Conservation (phyloP, 139 green algal species). For the Chara braunii region DNA sequence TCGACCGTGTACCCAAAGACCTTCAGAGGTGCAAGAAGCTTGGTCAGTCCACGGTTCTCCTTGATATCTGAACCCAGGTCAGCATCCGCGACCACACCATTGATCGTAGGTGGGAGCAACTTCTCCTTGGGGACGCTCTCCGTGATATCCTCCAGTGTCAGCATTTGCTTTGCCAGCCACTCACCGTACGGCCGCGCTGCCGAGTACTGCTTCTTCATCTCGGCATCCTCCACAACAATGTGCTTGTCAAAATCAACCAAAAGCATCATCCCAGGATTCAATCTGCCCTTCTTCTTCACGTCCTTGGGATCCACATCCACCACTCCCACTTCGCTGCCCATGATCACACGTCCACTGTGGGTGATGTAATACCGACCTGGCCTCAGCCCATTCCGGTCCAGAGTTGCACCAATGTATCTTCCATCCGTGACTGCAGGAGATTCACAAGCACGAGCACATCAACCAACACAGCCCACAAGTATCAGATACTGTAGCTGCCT, state of each 20-base stretch:
- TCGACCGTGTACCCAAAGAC: slow-evolving; percentile 76
- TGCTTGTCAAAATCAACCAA: slow-evolving; percentile 86
- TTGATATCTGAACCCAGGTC: slow-evolving; percentile 57
- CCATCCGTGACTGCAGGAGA: slow-evolving; percentile 76
- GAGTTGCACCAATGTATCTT: slow-evolving; percentile 81
- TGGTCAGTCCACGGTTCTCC: slow-evolving; percentile 78
- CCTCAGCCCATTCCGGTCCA: slow-evolving; percentile 91
- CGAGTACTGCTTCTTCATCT: slow-evolving; percentile 53
- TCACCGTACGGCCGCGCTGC: slow-evolving; percentile 65
- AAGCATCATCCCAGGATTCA: slow-evolving; percentile 96
- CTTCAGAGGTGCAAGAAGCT: slow-evolving; percentile 80
- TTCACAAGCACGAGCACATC: neutral
- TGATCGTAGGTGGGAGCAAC: slow-evolving; percentile 20
- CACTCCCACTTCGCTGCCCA: slow-evolving; percentile 63
- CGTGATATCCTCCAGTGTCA: slow-evolving; percentile 57
- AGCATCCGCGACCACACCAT: slow-evolving; percentile 7
- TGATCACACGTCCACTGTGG: slow-evolving; percentile 55
- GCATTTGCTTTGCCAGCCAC: slow-evolving; percentile 67
- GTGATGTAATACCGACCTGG: slow-evolving; percentile 93
- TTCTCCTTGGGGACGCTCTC: slow-evolving; percentile 35
- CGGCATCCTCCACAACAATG: slow-evolving; percentile 34
- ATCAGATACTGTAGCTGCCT: too few species aligned
- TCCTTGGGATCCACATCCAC: slow-evolving; percentile 80
- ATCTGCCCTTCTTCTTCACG: slow-evolving; percentile 74
- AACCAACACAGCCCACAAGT: too few species aligned